Evolutionary conservation across 768 basidiomycete genomes (phyloP), one percentile per base, ranked within the genome.

Genomic region (Mycena capillaripes): DNA sequence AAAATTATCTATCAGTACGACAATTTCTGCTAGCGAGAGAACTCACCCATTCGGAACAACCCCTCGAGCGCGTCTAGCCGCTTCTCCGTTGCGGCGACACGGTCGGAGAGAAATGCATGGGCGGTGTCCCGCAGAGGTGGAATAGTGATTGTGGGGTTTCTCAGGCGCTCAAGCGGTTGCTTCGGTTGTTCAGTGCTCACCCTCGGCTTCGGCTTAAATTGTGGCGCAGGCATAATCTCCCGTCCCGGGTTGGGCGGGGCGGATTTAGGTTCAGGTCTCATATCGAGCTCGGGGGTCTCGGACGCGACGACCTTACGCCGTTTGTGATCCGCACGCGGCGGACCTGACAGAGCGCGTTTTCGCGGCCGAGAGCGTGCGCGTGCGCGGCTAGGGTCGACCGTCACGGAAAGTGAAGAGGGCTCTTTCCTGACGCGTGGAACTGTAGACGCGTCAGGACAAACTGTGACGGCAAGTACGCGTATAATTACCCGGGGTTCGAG

Each of bases 51-150:
- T 9, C 32, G 46, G 2, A 65, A 48, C 23, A 38, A 56, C 11
- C 23, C 56, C 48, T 71, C 70, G 2, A 71, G n/a, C 38, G 46
- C 70, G 48, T 65, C 63, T n/a, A 71, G 57, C 19, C 70, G 70
- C 19, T n/a, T 23, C 50, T 71, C 70, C 27, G 70, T 71, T 16
- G 34, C 56, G 2, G 63, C 23, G 29, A 71, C 27, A 25, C 70
- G 70, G 23, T 36, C 62, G 12, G 36, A 29, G 21, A 71, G 44
- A 30, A 40, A 3, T 1, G 56, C n/a, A 48, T 16, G 40, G 4
- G 59, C 1, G 9, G 12, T 48, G 21, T 8, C 23, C 17, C 19
- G 17, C 46, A 19, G 2, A 32, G 4, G 23, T 16, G 42, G 27
- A 27, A 21, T 4, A 14, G 42, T n/a, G 56, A 58, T 36, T 5